Evolutionary conservation across 768 basidiomycete species (phyloP), one percentile per base, ranked within the genome.

Genomic region (Scleroderma bovista): DNA sequence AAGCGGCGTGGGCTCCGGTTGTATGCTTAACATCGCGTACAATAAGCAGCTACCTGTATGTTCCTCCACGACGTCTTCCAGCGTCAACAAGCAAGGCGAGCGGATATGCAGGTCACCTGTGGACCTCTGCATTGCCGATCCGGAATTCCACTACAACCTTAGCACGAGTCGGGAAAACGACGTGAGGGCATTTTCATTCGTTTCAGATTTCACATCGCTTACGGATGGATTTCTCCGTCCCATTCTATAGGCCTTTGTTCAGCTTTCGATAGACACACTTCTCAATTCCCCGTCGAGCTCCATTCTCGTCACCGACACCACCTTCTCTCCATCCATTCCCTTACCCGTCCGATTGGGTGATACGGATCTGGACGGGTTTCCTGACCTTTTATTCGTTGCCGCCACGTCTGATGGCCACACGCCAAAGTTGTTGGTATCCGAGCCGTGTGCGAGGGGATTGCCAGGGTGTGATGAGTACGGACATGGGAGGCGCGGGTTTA

Each of bases 361-460:
- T 68, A 85, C 79, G 45, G 88, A 97, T 65, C 74, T 95, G 17
- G 94, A 98, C 62, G 96, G 96, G 2, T 98, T 88, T 68, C 93
- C 95, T 0, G 96, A 98, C 58, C 60, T 97, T 8, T 69, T 96
- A 7, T 59, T 81, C 9, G 81, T 83, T 20, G 60, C 76, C 1
- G 80, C 66, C 55, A 76, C 6, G 60, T 75, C 37, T 57, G 51
- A 48, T 55, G 70, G 72, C 46, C 76, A 73, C 17, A 78, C 75
- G 6, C 86, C 87, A 0, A 75, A 77, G 47, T 65, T 93, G 20
- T 60, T 86, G 4, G 75, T 78, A 54, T 89, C 85, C 5, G 75
- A 79, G 9, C 79, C 80, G 1, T 92, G 89, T 54, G 63, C 59
- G 3, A 67, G 59, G 31, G 77, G 78, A 26, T 69, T 81, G 24